Evolutionary conservation across 2,329 filamentous ascomycete species (phyloP).

Genomic region (Cladosporium sp.): DNA sequence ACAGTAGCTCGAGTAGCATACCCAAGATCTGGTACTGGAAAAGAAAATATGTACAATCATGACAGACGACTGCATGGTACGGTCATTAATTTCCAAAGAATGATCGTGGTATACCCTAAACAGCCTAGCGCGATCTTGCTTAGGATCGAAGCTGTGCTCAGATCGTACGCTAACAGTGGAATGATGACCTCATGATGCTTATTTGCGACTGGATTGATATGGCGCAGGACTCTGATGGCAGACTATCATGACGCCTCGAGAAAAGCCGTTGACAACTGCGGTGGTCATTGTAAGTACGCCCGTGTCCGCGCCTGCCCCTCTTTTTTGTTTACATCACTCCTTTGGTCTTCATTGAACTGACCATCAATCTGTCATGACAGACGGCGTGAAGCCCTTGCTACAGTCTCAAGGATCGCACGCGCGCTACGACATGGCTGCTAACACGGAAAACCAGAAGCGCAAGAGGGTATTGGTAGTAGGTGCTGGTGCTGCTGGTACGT

Average conservation of each 20-base stretch:
- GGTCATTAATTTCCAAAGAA: not conserved
- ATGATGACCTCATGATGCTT: constrained; percentile 18
- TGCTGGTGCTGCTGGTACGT: constrained; percentile 64
- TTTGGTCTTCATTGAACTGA: not conserved
- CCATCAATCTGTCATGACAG: constrained; percentile 25
- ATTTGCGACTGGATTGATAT: constrained; percentile 7
- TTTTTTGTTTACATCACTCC: not conserved
- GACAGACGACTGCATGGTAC: not conserved
- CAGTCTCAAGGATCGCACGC: constrained; percentile 34
- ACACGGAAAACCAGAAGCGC: constrained; percentile 39
- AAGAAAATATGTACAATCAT: not conserved
- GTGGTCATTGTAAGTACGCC: constrained; percentile 14
- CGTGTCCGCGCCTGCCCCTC: not conserved
- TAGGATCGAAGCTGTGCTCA: constrained; percentile 5
- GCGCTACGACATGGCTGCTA: constrained; percentile 39
- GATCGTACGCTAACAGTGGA: constrained; percentile 10
- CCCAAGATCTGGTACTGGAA: not conserved
- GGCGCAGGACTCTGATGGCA: not conserved
- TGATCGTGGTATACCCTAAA: not conserved
- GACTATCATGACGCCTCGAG: constrained; percentile 12
- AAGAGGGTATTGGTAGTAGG: constrained; percentile 62
- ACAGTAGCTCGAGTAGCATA: not conserved
- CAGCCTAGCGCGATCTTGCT: constrained; percentile 16
- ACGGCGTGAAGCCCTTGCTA: constrained; percentile 29
- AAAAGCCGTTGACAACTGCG: not conserved